A percentile compares a stretch with the other conserved stretches of the same genome.
Evolutionary conservation across 306 rosid genomes (phyloP).

Genomic region (Nissolia schottii): DNA sequence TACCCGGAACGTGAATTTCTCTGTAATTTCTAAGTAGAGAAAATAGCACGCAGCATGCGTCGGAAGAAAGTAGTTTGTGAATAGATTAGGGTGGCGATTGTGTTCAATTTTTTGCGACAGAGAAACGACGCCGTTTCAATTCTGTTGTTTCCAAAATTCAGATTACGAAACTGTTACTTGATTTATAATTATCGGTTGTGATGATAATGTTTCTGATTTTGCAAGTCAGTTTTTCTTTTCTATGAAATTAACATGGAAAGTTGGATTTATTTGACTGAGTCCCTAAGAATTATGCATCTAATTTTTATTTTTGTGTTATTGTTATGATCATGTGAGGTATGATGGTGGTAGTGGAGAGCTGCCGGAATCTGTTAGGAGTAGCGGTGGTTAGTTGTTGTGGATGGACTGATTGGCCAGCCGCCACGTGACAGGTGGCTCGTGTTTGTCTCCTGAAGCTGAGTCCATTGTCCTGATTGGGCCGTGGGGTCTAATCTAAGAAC

Average conservation of each 20-base stretch:
- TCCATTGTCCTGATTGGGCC: neutral
- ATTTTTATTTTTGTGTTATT: neutral
- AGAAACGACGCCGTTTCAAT: slow-evolving; percentile 25
- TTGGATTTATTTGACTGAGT: neutral
- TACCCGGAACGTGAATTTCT: slow-evolving; percentile 16
- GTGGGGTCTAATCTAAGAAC: neutral
- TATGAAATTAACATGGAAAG: neutral
- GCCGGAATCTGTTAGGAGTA: neutral
- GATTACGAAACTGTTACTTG: neutral
- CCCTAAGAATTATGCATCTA: no score
- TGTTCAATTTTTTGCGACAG: slow-evolving; percentile 48
- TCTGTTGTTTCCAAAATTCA: slow-evolving; percentile 30
- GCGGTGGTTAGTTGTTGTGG: neutral
- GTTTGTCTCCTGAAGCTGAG: neutral
- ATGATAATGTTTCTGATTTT: neutral
- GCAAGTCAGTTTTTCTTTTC: neutral
- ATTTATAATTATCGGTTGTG: slow-evolving; percentile 19
- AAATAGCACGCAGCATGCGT: neutral
- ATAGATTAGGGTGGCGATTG: slow-evolving; percentile 35
- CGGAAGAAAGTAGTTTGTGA: slow-evolving; percentile 23
- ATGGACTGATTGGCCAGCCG: slow-evolving; percentile 1
- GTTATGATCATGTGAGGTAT: no score
- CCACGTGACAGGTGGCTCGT: slow-evolving; percentile 27
- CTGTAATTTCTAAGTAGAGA: slow-evolving; percentile 22
- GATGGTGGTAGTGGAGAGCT: neutral